Evolutionary conservation across 345 rosid genomes (phyloP).

Genomic region (Passiflora organensis): DNA sequence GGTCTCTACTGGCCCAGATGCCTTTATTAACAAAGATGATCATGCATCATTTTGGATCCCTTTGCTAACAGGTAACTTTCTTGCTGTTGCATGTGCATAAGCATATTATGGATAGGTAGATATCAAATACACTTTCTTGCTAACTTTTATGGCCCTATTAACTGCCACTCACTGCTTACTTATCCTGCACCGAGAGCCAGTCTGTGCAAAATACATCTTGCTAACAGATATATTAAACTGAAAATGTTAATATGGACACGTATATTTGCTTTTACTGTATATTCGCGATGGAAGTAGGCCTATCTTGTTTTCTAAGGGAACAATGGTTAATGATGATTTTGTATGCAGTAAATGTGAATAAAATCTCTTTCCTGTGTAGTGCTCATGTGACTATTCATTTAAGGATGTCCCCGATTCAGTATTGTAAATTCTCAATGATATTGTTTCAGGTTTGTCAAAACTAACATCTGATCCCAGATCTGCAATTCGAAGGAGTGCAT

Average conservation of each 20-base stretch:
- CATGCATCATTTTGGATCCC: slow-evolving; percentile 89
- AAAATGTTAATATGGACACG: too few relatives aligned
- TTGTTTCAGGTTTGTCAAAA: slow-evolving; percentile 77
- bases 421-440: not conserved
- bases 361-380: not conserved
- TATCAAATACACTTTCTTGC: too few relatives aligned
- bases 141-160: too few relatives aligned
- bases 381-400: not conserved
- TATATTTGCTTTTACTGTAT: too few relatives aligned
- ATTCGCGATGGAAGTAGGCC: not conserved
- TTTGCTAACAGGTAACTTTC: slow-evolving; percentile 68
- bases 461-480: slow-evolving; percentile 79
- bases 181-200: too few relatives aligned
- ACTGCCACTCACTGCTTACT: too few relatives aligned
- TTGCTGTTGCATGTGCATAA: slow-evolving; percentile 4
- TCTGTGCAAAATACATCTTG: too few relatives aligned
- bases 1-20: slow-evolving; percentile 32
- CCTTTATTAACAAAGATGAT: slow-evolving; percentile 55
- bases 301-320: not conserved
- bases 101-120: too few relatives aligned
- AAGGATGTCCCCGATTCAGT: not conserved
- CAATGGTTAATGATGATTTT: too few relatives aligned
- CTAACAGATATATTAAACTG: too few relatives aligned
- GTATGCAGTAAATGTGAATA: too few relatives aligned
- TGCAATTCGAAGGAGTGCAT: slow-evolving; percentile 76